Evolutionary conservation across 1,139 yeast genomes (phyloP).

Genomic region (Kluyveromyces sp.): DNA sequence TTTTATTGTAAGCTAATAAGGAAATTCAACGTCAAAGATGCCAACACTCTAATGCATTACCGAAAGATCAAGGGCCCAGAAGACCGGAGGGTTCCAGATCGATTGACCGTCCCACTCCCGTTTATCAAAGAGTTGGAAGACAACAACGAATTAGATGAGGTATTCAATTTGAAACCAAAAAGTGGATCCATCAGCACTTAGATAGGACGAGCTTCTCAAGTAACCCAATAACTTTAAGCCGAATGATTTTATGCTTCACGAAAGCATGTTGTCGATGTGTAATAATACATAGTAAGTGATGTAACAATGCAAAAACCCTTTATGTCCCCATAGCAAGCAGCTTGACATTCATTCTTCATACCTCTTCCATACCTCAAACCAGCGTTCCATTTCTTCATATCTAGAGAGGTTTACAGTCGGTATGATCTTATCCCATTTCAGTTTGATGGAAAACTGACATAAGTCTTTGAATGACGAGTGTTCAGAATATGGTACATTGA

Average conservation of each 20-base stretch:
- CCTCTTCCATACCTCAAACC: conserved; percentile 43
- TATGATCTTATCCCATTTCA: conserved; percentile 48
- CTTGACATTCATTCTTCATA: conserved; percentile 6
- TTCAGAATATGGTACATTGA: conserved; percentile 81
- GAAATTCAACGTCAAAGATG: conserved; percentile 29
- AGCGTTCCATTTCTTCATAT: conserved; percentile 39
- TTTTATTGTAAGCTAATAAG: conserved; percentile 65
- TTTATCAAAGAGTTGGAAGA: conserved; percentile 19
- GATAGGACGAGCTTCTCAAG: background rate
- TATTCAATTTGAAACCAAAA: conserved; percentile 14
- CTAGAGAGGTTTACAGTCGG: conserved; percentile 71
- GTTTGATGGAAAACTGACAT: conserved; percentile 49
- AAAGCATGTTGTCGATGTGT: background rate
- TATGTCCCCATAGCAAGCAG: background rate
- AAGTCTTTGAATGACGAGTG: conserved; percentile 86
- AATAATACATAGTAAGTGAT: background rate
- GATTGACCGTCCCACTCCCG: conserved; percentile 23
- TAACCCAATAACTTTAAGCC: background rate
- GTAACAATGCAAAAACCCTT: background rate
- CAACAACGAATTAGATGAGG: conserved; percentile 19
- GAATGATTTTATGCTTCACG: background rate
- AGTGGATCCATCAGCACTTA: background rate
- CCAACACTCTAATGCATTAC: conserved; percentile 28
- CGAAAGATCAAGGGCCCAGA: conserved; percentile 23
- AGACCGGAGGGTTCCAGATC: conserved; percentile 27